A percentile compares a stretch with the other conserved stretches of the same genome.
phyloP scores from a whole-genome alignment of 1,284 basidiomycete genomes.

The Sanghuangporus baumii region DNA sequence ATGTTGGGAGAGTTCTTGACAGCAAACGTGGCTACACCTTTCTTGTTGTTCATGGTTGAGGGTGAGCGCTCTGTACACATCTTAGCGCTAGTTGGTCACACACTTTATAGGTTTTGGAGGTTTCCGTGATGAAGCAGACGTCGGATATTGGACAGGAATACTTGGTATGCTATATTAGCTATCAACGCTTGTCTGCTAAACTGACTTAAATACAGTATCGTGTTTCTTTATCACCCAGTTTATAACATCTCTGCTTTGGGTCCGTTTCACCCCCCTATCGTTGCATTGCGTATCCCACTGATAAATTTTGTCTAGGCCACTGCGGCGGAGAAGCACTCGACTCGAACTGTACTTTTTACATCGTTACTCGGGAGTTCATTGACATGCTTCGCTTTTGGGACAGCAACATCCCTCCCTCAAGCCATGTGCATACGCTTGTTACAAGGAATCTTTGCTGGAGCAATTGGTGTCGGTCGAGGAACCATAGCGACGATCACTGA shows the following conservation, averaged over 20 bases:
- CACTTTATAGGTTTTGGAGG: slow-evolving; percentile 52
- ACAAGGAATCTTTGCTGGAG: slow-evolving; percentile 94
- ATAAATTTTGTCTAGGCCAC: slow-evolving; percentile 59
- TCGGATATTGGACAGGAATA: slow-evolving; percentile 83
- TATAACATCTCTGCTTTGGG: slow-evolving; percentile 88
- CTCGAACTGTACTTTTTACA: slow-evolving; percentile 78
- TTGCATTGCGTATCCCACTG: slow-evolving; percentile 9
- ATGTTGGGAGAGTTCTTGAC: slow-evolving; percentile 92
- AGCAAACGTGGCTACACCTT: slow-evolving; percentile 87
- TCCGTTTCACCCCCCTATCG: slow-evolving; percentile 27
- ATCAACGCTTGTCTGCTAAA: not conserved
- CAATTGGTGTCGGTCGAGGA: slow-evolving; percentile 89
- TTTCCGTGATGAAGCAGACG: slow-evolving; percentile 63
- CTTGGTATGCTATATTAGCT: slow-evolving; percentile 42
- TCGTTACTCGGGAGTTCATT: slow-evolving; percentile 81
- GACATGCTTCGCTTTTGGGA: slow-evolving; percentile 83
- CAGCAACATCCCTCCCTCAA: slow-evolving; percentile 72
- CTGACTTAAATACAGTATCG: slow-evolving; percentile 43
- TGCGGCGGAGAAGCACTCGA: slow-evolving; percentile 87
- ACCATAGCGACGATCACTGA: slow-evolving; percentile 88
- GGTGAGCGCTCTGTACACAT: slow-evolving; percentile 35
- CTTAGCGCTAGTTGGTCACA: slow-evolving; percentile 7
- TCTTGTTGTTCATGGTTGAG: slow-evolving; percentile 91
- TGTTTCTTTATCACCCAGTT: slow-evolving; percentile 86
- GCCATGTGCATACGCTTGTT: slow-evolving; percentile 87